A percentile compares a stretch with the other conserved stretches of the same genome.
Evolutionary conservation across 768 basidiomycete species (phyloP).

Genomic region (Cystofilobasidium macerans): DNA sequence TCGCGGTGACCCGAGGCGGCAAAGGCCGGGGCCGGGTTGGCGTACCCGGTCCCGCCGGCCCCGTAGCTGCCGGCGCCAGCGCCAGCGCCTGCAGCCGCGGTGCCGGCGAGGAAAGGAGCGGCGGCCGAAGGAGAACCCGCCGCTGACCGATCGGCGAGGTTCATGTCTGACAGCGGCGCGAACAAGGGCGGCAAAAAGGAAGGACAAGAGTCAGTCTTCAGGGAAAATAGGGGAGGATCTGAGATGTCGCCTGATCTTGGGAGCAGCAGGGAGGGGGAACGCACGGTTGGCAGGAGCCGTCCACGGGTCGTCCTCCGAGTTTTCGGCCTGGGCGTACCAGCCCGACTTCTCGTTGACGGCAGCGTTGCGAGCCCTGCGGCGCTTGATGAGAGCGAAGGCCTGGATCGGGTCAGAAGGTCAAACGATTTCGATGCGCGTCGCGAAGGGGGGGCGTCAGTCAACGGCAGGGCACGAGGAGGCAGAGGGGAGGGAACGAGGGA

Average conservation of each 20-base stretch:
- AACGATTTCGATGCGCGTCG: too few species aligned
- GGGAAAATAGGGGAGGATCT: neutral
- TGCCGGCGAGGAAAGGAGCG: neutral
- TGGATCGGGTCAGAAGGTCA: neutral
- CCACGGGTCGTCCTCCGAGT: conserved; percentile 19
- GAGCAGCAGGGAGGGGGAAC: neutral
- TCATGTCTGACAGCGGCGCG: neutral
- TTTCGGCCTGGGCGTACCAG: conserved; percentile 16
- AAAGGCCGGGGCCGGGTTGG: neutral
- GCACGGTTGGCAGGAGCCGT: neutral
- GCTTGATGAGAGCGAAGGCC: conserved; percentile 9
- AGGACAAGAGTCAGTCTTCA: too few species aligned
- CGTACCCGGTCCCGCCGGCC: too few species aligned
- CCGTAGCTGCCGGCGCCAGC: neutral
- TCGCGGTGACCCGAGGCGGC: conserved; percentile 1
- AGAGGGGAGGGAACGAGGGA: too few species aligned
- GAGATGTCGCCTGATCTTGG: neutral
- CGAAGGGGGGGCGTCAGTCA: too few species aligned
- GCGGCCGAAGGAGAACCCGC: neutral
- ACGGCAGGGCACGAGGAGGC: too few species aligned
- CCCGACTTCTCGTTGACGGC: conserved; percentile 15
- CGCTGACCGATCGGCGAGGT: neutral
- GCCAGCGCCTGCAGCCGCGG: neutral
- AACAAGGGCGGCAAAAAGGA: neutral
- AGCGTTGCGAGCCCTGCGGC: conserved; percentile 11